Evolutionary conservation across 768 basidiomycete species (phyloP).

Genomic region (Suillus ampliporus): DNA sequence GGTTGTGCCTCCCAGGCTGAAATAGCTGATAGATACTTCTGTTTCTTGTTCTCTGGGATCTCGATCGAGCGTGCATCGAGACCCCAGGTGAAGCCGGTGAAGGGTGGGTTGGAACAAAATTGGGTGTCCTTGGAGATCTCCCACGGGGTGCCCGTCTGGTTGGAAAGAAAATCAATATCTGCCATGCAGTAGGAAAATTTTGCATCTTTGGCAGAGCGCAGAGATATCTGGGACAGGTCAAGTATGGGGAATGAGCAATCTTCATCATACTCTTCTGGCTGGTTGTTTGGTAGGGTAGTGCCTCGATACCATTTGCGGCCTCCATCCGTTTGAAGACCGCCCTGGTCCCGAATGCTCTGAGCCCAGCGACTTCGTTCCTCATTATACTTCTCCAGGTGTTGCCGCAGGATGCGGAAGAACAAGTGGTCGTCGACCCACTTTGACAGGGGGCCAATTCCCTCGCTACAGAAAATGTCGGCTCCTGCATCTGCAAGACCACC

Average conservation of each 20-base stretch:
- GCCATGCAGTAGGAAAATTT: conserved; percentile 16
- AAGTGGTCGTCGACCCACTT: conserved; percentile 36
- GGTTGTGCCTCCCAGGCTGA: too few relatives aligned
- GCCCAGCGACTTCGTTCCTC: neutral
- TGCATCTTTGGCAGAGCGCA: conserved; percentile 13
- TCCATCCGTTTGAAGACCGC: conserved; percentile 4
- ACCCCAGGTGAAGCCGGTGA: conserved; percentile 41
- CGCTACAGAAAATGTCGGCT: too few relatives aligned
- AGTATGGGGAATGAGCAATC: conserved; percentile 25
- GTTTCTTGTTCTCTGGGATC: conserved; percentile 28
- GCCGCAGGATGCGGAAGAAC: conserved; percentile 15
- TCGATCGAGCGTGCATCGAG: conserved; percentile 27
- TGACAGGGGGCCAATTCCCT: conserved; percentile 27
- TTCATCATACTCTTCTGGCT: conserved; percentile 40
- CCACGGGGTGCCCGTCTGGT: conserved; percentile 40
- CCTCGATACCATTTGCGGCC: conserved; percentile 37
- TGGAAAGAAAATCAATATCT: conserved; percentile 40
- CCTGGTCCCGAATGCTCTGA: conserved; percentile 17
- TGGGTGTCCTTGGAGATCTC: conserved; percentile 32
- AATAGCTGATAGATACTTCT: conserved; percentile 27
- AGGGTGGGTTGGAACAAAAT: conserved; percentile 27
- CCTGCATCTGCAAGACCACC: conserved; percentile 31
- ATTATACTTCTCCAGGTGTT: conserved; percentile 17
- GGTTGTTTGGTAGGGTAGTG: conserved; percentile 16
- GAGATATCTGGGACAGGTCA: conserved; percentile 29